These are phyloP conservation scores for Xylaria scruposa DNA, from an alignment of 495 filamentous ascomycete genomes.

Conservation along the genomic window DNA sequence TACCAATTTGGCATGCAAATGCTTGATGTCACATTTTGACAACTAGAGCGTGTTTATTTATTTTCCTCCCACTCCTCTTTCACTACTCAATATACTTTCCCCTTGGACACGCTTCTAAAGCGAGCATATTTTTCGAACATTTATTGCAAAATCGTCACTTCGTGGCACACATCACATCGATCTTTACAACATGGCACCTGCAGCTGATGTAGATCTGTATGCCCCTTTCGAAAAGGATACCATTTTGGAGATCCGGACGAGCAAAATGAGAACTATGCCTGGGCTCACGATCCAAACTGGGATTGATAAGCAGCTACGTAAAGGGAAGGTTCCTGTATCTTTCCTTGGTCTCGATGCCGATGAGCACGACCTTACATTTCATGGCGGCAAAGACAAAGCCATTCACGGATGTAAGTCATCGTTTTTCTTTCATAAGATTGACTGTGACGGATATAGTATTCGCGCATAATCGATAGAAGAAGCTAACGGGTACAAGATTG, in stretches of 20 bases:
- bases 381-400: conserved; percentile 63
- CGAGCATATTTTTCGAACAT: neutral
- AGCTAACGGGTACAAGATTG: conserved; percentile 45
- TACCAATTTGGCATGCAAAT: conserved; percentile 2
- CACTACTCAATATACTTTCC: neutral
- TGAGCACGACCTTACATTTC: conserved; percentile 62
- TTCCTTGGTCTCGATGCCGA: conserved; percentile 57
- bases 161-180: neutral
- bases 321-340: conserved; percentile 50
- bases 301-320: conserved; percentile 57
- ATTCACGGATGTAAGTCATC: conserved; percentile 59
- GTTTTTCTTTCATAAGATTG: neutral
- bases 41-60: neutral
- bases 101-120: neutral
- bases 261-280: conserved; percentile 56
- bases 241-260: conserved; percentile 59
- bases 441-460: neutral
- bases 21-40: neutral
- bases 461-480: neutral
- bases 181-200: conserved; percentile 30
- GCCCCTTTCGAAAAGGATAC: conserved; percentile 52
- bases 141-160: neutral
- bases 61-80: neutral
- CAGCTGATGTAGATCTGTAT: conserved; percentile 42
- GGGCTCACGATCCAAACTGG: conserved; percentile 52